Conservation (phyloP, 352 stramenopile genomes). For the Globisporangium iwayamae region DNA sequence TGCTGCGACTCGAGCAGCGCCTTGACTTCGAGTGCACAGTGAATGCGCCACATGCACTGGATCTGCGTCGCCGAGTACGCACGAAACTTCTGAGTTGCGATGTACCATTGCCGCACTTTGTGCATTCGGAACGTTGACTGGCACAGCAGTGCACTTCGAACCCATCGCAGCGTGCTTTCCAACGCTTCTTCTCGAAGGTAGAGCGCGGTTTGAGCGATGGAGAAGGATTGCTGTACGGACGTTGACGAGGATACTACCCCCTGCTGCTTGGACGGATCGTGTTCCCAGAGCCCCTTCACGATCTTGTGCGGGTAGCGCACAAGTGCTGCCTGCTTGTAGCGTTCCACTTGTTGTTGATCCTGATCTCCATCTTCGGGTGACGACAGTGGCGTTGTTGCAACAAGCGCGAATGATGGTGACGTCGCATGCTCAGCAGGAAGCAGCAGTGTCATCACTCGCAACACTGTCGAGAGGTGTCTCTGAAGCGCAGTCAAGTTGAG, state of each 20-base stretch:
- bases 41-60: constrained; percentile 55
- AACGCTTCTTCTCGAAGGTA: constrained; percentile 61
- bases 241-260: not conserved
- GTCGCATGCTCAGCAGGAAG: not conserved
- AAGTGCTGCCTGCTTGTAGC: constrained; percentile 22
- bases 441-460: constrained; percentile 15
- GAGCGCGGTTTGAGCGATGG: constrained; percentile 53
- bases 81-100: constrained; percentile 32
- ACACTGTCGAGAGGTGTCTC: constrained; percentile 40
- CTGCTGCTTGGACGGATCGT: constrained; percentile 21
- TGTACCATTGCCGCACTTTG: constrained; percentile 47
- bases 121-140: constrained; percentile 68
- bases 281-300: constrained; percentile 66
- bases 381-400: constrained; percentile 21
- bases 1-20: constrained; percentile 56
- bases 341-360: constrained; percentile 19
- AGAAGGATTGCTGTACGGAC: constrained; percentile 22
- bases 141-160: constrained; percentile 38
- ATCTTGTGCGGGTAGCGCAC: constrained; percentile 31
- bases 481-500: constrained; percentile 45
- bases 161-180: constrained; percentile 54
- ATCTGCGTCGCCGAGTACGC: constrained; percentile 32
- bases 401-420: constrained; percentile 13
- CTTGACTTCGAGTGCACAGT: constrained; percentile 29
- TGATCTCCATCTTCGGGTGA: not conserved